Evolutionary conservation across 129 eudicot genomes (phyloP).

Genomic region (Chrysanthemum lavandulifolium): DNA sequence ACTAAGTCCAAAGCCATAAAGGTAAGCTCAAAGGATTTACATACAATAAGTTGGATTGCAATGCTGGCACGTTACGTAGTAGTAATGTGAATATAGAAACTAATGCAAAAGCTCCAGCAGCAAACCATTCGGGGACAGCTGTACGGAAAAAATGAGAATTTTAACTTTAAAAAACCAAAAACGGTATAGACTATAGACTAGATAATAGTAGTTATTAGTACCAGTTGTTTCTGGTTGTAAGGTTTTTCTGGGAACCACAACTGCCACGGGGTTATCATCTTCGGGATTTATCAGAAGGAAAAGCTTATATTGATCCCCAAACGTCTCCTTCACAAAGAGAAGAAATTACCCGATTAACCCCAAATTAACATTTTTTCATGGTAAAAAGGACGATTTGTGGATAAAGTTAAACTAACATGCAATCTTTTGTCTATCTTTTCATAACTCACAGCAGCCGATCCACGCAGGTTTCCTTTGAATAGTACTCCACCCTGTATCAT

Average conservation of each 20-base stretch:
- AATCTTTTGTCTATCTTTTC: constrained; percentile 76
- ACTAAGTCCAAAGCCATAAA: not conserved
- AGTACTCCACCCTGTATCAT: constrained; percentile 76
- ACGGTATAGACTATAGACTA: not conserved
- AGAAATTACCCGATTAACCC: constrained; percentile 4
- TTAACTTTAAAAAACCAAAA: constrained; percentile 9
- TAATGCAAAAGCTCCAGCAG: constrained; percentile 91
- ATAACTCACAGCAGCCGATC: constrained; percentile 70
- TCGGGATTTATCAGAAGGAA: constrained; percentile 87
- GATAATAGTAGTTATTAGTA: constrained; percentile 21
- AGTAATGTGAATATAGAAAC: constrained; percentile 88
- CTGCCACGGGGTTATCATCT: constrained; percentile 98
- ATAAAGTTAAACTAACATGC: constrained; percentile 50
- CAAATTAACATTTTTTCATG: constrained; percentile 1
- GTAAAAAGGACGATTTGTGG: not conserved
- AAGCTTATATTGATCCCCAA: constrained; percentile 85
- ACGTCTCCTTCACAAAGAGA: constrained; percentile 63
- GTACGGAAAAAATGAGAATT: constrained; percentile 16
- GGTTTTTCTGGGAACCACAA: constrained; percentile 89
- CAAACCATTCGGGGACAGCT: constrained; percentile 99
- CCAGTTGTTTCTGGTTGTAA: constrained; percentile 97
- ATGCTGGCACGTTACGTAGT: constrained; percentile 86
- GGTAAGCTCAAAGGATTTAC: constrained; percentile 18
- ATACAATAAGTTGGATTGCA: constrained; percentile 83
- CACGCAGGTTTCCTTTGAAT: constrained; percentile 92